Evolutionary conservation across 106 monocot species (phyloP), one percentile per base, ranked within the genome.

Genomic region (Posidonia australis): DNA sequence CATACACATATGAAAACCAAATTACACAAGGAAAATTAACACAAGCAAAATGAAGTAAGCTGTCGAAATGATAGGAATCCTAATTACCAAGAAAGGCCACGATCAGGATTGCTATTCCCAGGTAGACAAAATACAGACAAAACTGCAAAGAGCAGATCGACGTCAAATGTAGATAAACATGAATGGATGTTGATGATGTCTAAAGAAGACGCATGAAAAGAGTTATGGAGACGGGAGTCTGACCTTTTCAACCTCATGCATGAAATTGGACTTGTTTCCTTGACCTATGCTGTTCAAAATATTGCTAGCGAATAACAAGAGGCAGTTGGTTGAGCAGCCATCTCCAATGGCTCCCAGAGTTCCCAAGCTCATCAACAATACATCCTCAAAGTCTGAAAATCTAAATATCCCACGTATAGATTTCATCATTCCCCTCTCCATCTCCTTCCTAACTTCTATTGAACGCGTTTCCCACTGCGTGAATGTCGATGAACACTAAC

Each of bases 41-140:
- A 49, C 49, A 18, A 16, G 3, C 49, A n/a, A 5, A 18, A n/a
- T 49, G 49, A 0, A 49, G 5, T 14, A 10, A 45, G 13, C 13
- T 45, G 7, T 10, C 13, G 13, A 45, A 0, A 10, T 7, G 13
- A 0, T 54, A 19, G n/a, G 17, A 54, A 17, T 11, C 0, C 62
- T 29, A 46, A 46, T 73, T 83, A 90, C 90, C 90, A 72, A 83
- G 73, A 65, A 90, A 90, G 26, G 90, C 90, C 54, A 90, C 79
- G 55, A 74, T 76, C 76, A 90, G 43, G 64, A 83, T 73, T 53
- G 78, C 80, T 47, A 86, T 27, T 65, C 80, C 90, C 12, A 86
- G 16, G 65, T 90, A 90, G 19, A 90, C 78, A 58, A 86, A 90
- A 45, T 86, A 74, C 4, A 86, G 56, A 28, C 90, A 90, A 17